These are phyloP conservation scores for Karstenula rhodostoma DNA, from an alignment of 2,329 filamentous ascomycete species.

Conservation along the genomic window DNA sequence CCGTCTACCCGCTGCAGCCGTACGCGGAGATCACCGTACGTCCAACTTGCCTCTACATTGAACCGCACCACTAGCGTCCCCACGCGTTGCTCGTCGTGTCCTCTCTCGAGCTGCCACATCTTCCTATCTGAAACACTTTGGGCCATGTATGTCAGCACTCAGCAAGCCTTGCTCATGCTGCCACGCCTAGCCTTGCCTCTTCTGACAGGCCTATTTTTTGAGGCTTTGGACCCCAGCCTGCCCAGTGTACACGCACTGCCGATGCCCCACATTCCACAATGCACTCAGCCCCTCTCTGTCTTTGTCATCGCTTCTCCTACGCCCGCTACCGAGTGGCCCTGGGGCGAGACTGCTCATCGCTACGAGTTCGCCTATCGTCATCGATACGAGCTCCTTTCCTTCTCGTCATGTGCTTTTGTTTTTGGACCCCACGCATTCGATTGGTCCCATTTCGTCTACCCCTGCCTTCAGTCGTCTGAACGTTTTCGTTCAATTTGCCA, in stretches of 20 bases:
- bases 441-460: slow-evolving; percentile 18
- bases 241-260: slow-evolving; percentile 26
- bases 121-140: slow-evolving; percentile 24
- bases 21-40: slow-evolving; percentile 84
- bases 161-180: slow-evolving; percentile 2
- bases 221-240: slow-evolving; percentile 16
- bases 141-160: slow-evolving; percentile 19
- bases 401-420: slow-evolving; percentile 21
- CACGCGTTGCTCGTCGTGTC: slow-evolving; percentile 25
- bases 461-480: slow-evolving; percentile 21
- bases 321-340: slow-evolving; percentile 8
- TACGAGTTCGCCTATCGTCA: slow-evolving; percentile 9
- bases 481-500: not conserved
- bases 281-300: slow-evolving; percentile 24
- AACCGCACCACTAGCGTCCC: slow-evolving; percentile 23
- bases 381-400: slow-evolving; percentile 17
- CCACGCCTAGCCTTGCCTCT: slow-evolving; percentile 16
- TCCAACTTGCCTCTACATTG: slow-evolving; percentile 39
- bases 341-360: slow-evolving; percentile 16
- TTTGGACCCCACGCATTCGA: not conserved
- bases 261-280: slow-evolving; percentile 38
- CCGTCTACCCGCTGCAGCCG: slow-evolving; percentile 70
- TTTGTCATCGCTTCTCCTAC: slow-evolving; percentile 24
- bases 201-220: slow-evolving; percentile 18
- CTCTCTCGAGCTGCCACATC: slow-evolving; percentile 44